A percentile compares a stretch with the other conserved stretches of the same genome.
Evolutionary conservation across 345 rosid genomes (phyloP).

Genomic region (Populus nigra): DNA sequence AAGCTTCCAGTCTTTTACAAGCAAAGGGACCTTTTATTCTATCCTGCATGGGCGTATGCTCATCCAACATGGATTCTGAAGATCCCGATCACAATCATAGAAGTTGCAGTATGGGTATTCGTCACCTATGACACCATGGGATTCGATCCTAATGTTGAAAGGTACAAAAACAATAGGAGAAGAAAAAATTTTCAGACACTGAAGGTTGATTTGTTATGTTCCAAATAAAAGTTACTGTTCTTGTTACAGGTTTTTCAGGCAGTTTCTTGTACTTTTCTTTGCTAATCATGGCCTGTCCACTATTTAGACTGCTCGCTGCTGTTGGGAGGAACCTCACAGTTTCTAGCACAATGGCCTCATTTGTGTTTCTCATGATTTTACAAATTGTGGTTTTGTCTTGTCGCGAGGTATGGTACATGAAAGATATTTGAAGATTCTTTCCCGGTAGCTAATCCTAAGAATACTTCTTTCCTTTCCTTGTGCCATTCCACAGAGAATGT

Average conservation of each 20-base stretch:
- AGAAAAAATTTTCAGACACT: too few relatives aligned
- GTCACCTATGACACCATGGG: slow-evolving; percentile 67
- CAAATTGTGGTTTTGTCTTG: slow-evolving; percentile 61
- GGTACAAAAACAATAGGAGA: slow-evolving; percentile 35
- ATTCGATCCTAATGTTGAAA: slow-evolving; percentile 63
- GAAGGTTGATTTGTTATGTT: too few relatives aligned
- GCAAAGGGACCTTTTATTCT: slow-evolving; percentile 75
- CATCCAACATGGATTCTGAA: slow-evolving; percentile 78
- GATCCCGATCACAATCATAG: slow-evolving; percentile 63
- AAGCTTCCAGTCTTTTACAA: slow-evolving; percentile 88
- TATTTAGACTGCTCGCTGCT: slow-evolving; percentile 61
- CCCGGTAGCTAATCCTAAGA: too few relatives aligned
- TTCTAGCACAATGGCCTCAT: slow-evolving; percentile 61
- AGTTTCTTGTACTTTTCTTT: slow-evolving; percentile 52
- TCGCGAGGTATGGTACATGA: slow-evolving; percentile 43
- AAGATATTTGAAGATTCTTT: neutral
- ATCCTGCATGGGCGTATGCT: slow-evolving; percentile 76
- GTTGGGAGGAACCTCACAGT: slow-evolving; percentile 57
- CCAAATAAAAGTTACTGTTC: too few relatives aligned
- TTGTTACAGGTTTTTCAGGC: slow-evolving; percentile 53
- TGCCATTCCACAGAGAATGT: slow-evolving; percentile 42
- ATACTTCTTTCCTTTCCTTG: neutral
- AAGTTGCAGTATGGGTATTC: slow-evolving; percentile 58
- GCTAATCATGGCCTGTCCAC: slow-evolving; percentile 59
- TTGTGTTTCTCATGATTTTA: slow-evolving; percentile 42